Conservation (phyloP, 495 filamentous ascomycete species). For the Bathelium albidoporum region DNA sequence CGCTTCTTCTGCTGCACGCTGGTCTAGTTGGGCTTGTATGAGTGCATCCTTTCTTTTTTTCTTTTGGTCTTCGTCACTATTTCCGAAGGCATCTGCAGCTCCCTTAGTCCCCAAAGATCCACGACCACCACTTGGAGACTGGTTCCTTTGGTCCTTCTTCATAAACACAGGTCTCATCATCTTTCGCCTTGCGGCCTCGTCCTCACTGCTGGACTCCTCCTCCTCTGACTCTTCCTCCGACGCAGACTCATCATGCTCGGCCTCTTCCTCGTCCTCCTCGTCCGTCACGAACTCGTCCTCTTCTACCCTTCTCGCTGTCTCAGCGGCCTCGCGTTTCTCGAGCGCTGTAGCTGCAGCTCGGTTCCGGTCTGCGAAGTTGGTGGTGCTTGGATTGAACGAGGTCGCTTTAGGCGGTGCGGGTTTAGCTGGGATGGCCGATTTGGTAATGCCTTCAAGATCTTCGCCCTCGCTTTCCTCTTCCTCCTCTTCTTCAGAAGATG, state of each 20-base stretch:
- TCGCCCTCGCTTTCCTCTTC: constrained; percentile 42
- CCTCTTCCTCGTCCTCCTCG: constrained; percentile 24
- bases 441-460: constrained; percentile 15
- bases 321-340: constrained; percentile 18
- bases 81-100: constrained; percentile 31
- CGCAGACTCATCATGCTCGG: constrained; percentile 9
- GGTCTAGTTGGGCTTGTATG: constrained; percentile 79
- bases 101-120: constrained; percentile 24
- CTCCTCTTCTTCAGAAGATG: constrained; percentile 53
- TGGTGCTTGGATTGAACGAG: constrained; percentile 40
- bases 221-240: constrained; percentile 16
- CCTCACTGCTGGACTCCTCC: constrained; percentile 50
- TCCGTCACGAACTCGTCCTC: constrained; percentile 37
- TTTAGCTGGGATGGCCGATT: constrained; percentile 21
- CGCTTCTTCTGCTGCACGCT: constrained; percentile 62
- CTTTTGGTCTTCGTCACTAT: constrained; percentile 51
- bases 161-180: constrained; percentile 87
- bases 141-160: constrained; percentile 64
- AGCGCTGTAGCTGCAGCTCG: constrained; percentile 43
- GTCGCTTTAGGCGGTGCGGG: constrained; percentile 48
- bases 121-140: constrained; percentile 18
- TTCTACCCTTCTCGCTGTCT: constrained; percentile 34
- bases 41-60: constrained; percentile 64
- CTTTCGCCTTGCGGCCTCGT: constrained; percentile 39
- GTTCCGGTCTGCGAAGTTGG: constrained; percentile 55